Evolutionary conservation across 2,329 filamentous ascomycete species (phyloP), one percentile per base, ranked within the genome.

Genomic region (Aspergillus unguis): DNA sequence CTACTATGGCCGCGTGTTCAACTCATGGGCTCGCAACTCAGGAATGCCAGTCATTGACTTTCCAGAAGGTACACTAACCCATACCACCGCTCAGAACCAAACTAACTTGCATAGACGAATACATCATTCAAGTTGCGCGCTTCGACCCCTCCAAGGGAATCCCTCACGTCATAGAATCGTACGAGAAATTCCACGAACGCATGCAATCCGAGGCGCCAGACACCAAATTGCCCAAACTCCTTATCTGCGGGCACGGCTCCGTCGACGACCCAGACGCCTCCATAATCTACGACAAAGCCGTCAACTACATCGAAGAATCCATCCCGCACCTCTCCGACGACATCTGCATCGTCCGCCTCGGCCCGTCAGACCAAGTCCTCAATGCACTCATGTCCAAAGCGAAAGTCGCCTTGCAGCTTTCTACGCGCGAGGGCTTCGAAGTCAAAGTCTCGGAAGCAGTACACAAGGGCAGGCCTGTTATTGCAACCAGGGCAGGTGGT

Each of bases 91-190:
- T 3, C 10, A 31, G 7, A n/a, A 9, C 17, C 2, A 27, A 23
- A 11, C 46, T 50, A 52, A 55, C n/a, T 23, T n/a, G 17, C 17
- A n/a, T 52, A 76, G 80, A 85, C 59, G 81, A 85, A 64, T 94
- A 91, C 69, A 89, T 94, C 60, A 80, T 87, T 5, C 89, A 94
- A 66, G 83, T 92, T 27, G 87, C 89, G 1, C 85, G 89, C 23
- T 94, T 94, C 66, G 89, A 94, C 60, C 89, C 89, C 0, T 84
- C 88, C 43, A 94, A 92, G 72, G 89, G 89, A 6, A 90, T 92
- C 38, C 83, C 86, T 0, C 86, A 88, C 47, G 86, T 91, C 6
- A 80, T 94, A 52, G 83, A 87, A 56, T 81, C 86, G 1, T 94
- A 92, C 58, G 86, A 85, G 37, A 83, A 87, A 62, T 87, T 92